A percentile compares a stretch with the other conserved stretches of the same genome.
Evolutionary conservation across 345 rosid genomes (phyloP).

Genomic region (Camelina sativa): DNA sequence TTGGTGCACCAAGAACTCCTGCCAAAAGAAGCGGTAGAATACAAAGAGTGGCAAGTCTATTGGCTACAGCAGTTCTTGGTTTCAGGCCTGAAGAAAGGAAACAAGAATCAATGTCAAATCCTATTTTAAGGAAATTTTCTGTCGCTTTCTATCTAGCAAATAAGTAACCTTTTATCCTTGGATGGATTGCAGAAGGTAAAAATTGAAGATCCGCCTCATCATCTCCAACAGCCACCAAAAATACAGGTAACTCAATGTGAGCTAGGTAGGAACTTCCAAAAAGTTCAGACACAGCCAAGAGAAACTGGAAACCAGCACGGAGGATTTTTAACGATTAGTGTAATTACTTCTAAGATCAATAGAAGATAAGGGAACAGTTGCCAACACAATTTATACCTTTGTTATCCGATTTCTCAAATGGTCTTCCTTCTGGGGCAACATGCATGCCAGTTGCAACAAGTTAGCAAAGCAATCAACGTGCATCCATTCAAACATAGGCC

Average conservation of each 20-base stretch:
- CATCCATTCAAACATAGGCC: slow-evolving; percentile 97
- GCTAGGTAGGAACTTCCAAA: slow-evolving; percentile 80
- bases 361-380: slow-evolving; percentile 19
- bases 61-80: slow-evolving; percentile 79
- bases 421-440: slow-evolving; percentile 91
- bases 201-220: slow-evolving; percentile 76
- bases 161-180: slow-evolving; percentile 72
- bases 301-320: slow-evolving; percentile 62
- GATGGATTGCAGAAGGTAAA: slow-evolving; percentile 60
- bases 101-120: slow-evolving; percentile 32
- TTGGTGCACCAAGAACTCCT: slow-evolving; percentile 89
- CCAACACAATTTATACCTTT: slow-evolving; percentile 57
- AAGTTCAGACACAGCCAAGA: slow-evolving; percentile 69
- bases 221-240: slow-evolving; percentile 86
- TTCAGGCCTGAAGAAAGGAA: slow-evolving; percentile 66
- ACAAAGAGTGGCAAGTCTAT: slow-evolving; percentile 76
- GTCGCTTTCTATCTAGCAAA: slow-evolving; percentile 11
- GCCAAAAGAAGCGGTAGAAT: slow-evolving; percentile 89
- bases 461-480: slow-evolving; percentile 87
- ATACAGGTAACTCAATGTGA: slow-evolving; percentile 85
- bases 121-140: slow-evolving; percentile 13
- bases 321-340: not conserved
- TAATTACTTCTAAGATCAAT: not conserved
- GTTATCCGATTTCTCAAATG: slow-evolving; percentile 77
- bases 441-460: slow-evolving; percentile 75